Conservation (phyloP, 768 basidiomycete genomes). For the Tricholoma sp. region DNA sequence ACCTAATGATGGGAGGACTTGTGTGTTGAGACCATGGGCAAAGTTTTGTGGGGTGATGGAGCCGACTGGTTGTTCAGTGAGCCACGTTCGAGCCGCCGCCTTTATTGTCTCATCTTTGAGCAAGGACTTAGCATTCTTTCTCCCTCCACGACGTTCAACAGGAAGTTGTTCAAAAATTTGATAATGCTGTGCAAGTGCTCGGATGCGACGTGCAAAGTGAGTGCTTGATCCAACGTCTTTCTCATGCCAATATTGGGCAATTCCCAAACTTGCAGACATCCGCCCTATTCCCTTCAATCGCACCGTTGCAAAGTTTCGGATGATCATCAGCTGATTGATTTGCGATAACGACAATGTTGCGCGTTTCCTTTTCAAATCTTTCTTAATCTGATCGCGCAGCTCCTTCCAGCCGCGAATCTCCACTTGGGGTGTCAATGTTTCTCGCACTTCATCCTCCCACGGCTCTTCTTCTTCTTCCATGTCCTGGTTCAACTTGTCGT, state of each 20-base stretch:
- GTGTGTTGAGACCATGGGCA: constrained; percentile 17
- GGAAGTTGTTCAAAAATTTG: background rate
- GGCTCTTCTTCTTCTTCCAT: background rate
- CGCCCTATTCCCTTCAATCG: constrained; percentile 22
- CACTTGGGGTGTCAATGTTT: background rate
- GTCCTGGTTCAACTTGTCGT: background rate
- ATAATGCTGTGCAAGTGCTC: background rate
- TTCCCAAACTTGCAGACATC: constrained; percentile 26
- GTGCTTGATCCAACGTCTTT: background rate
- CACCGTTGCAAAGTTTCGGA: constrained; percentile 30
- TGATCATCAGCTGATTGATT: constrained; percentile 28
- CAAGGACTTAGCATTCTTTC: background rate
- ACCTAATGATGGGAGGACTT: constrained; percentile 25
- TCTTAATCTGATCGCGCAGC: constrained; percentile 24
- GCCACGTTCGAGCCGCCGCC: constrained; percentile 6
- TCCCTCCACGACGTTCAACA: background rate
- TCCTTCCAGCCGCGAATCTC: constrained; percentile 20
- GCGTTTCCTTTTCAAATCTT: constrained; percentile 22
- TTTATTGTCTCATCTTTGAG: background rate
- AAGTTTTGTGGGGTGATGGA: constrained; percentile 25
- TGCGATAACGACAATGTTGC: constrained; percentile 18
- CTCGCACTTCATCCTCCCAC: constrained; percentile 9
- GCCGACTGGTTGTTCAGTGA: constrained; percentile 21
- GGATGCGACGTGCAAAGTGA: background rate
- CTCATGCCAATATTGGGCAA: constrained; percentile 35